Base-by-base conservation (phyloP, 2,329 filamentous ascomycete genomes). In the Chaetomium strumarium region DNA sequence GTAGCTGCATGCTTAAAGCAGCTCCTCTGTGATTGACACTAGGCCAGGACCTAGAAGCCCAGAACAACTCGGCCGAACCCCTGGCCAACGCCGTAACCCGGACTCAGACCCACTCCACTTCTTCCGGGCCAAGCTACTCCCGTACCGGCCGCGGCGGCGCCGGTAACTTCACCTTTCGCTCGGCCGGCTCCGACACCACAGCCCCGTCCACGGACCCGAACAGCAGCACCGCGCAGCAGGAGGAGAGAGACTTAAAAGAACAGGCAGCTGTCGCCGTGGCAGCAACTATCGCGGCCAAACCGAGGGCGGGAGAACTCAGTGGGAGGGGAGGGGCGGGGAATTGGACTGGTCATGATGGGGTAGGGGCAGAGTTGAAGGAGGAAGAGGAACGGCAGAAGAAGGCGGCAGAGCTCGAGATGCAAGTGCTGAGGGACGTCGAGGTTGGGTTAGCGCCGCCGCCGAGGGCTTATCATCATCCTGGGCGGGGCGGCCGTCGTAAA, bases 311-410 rank as follows among this genome's bases (percentile, higher is more conserved):
- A 7, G 63, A 62, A 10, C 57, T 66, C 43, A 66, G 67, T 6
- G 80, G 80, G 0, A 73, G 80, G 5, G 80, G 80, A 20, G 80
- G 80, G n/a, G 78, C 77, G 1, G 80, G 79, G 2, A 83, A 82
- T 64, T 83, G 75, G 69, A 62, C 58, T 41, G 57, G 56, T 17
- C 42, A 40, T 14, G 62, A 41, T 40, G 65, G 64, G 19, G 56
- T 60, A 24, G 56, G 52, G 40, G 64, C 48, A 44, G 60, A 60
- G 24, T 53, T 58, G 30, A 49, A 62, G 46, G 57, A 58, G n/a
- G 63, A 64, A 45, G 65, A 67, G 58, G 61, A 64, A 48, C 64
- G 67, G 56, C 60, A 63, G 57, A 63, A 61, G 53, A 67, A 59
- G 61, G 66, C 61, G 43, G 67, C 69, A 20, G 68, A 71, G 51